A percentile compares a stretch with the other conserved stretches of the same genome.
Conservation (phyloP, 805 yeast species). For the Lipomyces yamanashiensis region DNA sequence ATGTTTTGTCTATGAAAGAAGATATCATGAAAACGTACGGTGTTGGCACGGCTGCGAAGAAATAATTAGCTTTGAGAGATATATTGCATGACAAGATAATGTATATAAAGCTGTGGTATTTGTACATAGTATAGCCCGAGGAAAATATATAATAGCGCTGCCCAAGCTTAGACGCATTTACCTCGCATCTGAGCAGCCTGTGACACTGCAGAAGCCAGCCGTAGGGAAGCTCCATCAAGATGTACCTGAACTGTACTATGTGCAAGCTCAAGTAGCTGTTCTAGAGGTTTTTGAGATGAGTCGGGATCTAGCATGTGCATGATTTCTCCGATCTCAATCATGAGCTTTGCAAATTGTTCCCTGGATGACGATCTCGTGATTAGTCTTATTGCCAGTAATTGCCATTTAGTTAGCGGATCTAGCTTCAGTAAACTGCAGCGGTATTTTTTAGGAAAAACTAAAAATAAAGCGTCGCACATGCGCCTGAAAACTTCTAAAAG, state of each 20-base stretch:
- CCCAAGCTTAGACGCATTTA: neutral
- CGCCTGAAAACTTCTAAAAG: neutral
- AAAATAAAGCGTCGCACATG: neutral
- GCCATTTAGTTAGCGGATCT: constrained; percentile 2
- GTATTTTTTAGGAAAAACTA: constrained; percentile 6
- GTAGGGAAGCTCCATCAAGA: neutral
- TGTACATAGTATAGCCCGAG: neutral
- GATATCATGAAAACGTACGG: constrained; percentile 1
- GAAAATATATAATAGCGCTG: too few relatives aligned
- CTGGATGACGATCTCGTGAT: neutral
- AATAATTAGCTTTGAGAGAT: neutral
- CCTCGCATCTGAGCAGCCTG: neutral
- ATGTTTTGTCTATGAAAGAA: constrained; percentile 10
- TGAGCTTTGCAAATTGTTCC: neutral
- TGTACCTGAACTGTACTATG: neutral
- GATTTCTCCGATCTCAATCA: neutral
- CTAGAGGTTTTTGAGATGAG: neutral
- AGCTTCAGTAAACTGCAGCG: neutral
- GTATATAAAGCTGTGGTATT: neutral
- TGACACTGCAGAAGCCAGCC: neutral
- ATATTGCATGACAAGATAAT: neutral
- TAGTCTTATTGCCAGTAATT: neutral
- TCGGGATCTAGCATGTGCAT: neutral
- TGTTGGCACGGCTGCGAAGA: neutral
- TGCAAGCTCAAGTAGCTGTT: neutral